phyloP scores from a whole-genome alignment of 306 rosid genomes.

The Cucumis hystrix region DNA sequence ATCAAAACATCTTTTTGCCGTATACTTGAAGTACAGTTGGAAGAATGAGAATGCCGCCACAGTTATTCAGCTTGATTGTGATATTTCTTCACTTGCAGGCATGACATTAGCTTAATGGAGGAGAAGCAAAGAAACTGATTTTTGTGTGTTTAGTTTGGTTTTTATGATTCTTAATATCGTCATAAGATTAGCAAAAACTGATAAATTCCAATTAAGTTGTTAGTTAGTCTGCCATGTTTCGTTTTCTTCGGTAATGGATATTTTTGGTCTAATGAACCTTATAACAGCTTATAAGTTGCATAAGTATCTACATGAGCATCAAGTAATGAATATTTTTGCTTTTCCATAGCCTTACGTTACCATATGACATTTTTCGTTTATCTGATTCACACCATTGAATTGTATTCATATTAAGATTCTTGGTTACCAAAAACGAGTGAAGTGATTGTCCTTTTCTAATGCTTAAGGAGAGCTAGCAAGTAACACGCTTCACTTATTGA shows the following conservation, averaged over 20 bases:
- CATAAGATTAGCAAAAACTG: not conserved
- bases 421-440: not conserved
- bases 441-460: not conserved
- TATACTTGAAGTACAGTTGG: slow-evolving; percentile 18
- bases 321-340: not conserved
- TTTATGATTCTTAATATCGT: not conserved
- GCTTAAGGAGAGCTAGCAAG: not conserved
- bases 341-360: not conserved
- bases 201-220: not conserved
- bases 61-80: slow-evolving; percentile 18
- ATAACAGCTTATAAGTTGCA: not conserved
- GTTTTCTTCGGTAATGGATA: not conserved
- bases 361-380: not conserved
- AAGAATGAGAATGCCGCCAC: slow-evolving; percentile 11
- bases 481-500: not conserved
- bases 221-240: not conserved
- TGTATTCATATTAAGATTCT: not conserved
- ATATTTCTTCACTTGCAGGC: slow-evolving; percentile 8
- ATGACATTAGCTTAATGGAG: slow-evolving; percentile 4
- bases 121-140: not conserved
- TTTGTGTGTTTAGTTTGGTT: not conserved
- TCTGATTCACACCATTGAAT: not conserved
- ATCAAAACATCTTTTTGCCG: slow-evolving; percentile 20
- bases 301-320: not conserved
- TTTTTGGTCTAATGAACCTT: not conserved